A percentile compares a stretch with the other conserved stretches of the same genome.
These are phyloP conservation scores for Candida vaughaniae DNA, from an alignment of 805 yeast genomes.

Conservation along the genomic window DNA sequence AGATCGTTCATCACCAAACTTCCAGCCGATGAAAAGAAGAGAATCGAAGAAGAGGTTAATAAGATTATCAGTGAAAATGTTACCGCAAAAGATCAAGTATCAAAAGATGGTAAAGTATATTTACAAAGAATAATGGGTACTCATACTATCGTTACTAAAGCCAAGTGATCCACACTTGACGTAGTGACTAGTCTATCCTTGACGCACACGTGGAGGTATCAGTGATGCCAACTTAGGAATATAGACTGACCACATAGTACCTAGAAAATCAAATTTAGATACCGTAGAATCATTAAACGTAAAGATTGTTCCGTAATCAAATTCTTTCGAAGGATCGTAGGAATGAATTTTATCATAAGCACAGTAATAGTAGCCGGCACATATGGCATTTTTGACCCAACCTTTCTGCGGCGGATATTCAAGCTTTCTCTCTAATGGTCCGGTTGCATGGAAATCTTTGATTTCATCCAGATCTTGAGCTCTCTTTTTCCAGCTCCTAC, in stretches of 20 bases:
- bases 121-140: slow-evolving; percentile 26
- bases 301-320: slow-evolving; percentile 24
- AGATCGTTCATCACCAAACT: slow-evolving; percentile 54
- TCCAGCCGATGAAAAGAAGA: slow-evolving; percentile 32
- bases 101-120: slow-evolving; percentile 13
- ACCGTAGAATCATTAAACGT: slow-evolving; percentile 15
- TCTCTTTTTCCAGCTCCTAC: slow-evolving; percentile 20
- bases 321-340: slow-evolving; percentile 10
- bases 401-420: slow-evolving; percentile 40
- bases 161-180: too few species aligned
- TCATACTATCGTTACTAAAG: slow-evolving; percentile 19
- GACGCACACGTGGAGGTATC: too few species aligned
- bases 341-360: slow-evolving; percentile 32
- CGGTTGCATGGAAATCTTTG: slow-evolving; percentile 12
- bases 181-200: too few species aligned
- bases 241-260: slow-evolving; percentile 3
- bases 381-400: slow-evolving; percentile 37
- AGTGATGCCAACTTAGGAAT: slow-evolving; percentile 1
- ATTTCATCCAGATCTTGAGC: slow-evolving; percentile 34
- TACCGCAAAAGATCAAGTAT: slow-evolving; percentile 11
- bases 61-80: slow-evolving; percentile 22
- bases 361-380: slow-evolving; percentile 40
- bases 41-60: slow-evolving; percentile 30
- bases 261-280: slow-evolving; percentile 1
- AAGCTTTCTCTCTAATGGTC: slow-evolving; percentile 10